phyloP scores from a whole-genome alignment of 768 basidiomycete species.

The Suillus americanus region DNA sequence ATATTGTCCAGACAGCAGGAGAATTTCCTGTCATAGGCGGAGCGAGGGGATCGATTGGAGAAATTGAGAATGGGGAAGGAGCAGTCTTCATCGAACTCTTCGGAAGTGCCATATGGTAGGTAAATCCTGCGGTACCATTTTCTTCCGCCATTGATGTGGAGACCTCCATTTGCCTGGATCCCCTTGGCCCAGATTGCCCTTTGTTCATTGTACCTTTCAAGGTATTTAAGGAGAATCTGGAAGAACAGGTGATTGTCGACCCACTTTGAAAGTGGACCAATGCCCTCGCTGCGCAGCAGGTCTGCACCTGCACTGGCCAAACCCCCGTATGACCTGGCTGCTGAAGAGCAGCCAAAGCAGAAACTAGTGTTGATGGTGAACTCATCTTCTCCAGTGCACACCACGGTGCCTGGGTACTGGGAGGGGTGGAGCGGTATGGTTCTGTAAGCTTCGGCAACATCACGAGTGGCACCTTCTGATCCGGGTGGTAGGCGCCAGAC shows the following conservation, averaged over 20 bases:
- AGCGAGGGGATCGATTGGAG: conserved; percentile 20
- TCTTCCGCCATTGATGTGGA: conserved; percentile 22
- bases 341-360: conserved; percentile 24
- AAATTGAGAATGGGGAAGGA: conserved; percentile 20
- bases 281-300: conserved; percentile 12
- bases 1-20: conserved; percentile 34
- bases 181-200: background rate
- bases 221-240: conserved; percentile 9
- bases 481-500: conserved; percentile 35
- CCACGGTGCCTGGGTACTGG: conserved; percentile 30
- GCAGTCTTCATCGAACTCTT: conserved; percentile 37
- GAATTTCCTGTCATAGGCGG: conserved; percentile 16
- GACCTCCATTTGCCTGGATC: conserved; percentile 24
- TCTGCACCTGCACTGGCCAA: conserved; percentile 21
- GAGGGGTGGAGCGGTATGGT: conserved; percentile 22
- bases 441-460: conserved; percentile 26
- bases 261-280: conserved; percentile 27
- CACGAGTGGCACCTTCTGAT: conserved; percentile 33
- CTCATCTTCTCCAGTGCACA: conserved; percentile 14
- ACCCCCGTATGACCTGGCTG: conserved; percentile 24
- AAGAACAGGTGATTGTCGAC: conserved; percentile 22
- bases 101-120: conserved; percentile 13
- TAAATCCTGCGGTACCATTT: conserved; percentile 28
- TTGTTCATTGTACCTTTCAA: conserved; percentile 6
- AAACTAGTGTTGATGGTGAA: conserved; percentile 29